These are phyloP conservation scores for Aspergillus piperis DNA, from an alignment of 2,329 filamentous ascomycete genomes.

Conservation along the genomic window DNA sequence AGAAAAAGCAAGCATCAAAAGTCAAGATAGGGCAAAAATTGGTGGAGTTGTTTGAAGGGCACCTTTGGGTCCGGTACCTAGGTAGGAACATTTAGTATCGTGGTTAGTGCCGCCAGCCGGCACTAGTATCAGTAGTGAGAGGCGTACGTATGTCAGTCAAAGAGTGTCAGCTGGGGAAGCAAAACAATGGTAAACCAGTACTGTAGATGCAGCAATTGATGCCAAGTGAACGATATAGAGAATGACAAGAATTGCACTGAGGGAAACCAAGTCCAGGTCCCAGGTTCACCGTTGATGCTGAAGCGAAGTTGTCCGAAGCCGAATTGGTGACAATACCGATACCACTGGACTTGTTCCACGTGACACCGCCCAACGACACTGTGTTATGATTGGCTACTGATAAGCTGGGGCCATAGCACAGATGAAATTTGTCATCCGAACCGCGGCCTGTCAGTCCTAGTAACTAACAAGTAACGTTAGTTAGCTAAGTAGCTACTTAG, in stretches of 20 bases:
- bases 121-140: background rate
- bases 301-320: background rate
- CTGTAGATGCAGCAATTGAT: background rate
- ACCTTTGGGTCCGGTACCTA: slow-evolving; percentile 11
- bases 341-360: background rate
- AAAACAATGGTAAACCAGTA: too few species aligned
- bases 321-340: background rate
- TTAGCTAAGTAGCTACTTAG: background rate
- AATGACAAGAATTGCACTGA: background rate
- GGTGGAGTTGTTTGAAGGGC: slow-evolving; percentile 18
- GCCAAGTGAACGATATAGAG: too few species aligned
- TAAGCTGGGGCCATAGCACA: slow-evolving; percentile 13
- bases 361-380: background rate
- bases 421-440: background rate
- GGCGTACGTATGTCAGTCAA: background rate
- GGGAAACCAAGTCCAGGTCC: background rate
- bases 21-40: slow-evolving; percentile 17
- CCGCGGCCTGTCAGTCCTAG: background rate
- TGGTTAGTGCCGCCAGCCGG: slow-evolving; percentile 2
- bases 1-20: slow-evolving; percentile 13
- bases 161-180: background rate
- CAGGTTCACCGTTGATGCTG: background rate
- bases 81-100: slow-evolving; percentile 1
- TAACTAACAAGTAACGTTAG: background rate
- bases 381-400: slow-evolving; percentile 18